Evolutionary conservation across 2,329 filamentous ascomycete species (phyloP), one percentile per base, ranked within the genome.

Genomic region (Epicoccum sorghinum): DNA sequence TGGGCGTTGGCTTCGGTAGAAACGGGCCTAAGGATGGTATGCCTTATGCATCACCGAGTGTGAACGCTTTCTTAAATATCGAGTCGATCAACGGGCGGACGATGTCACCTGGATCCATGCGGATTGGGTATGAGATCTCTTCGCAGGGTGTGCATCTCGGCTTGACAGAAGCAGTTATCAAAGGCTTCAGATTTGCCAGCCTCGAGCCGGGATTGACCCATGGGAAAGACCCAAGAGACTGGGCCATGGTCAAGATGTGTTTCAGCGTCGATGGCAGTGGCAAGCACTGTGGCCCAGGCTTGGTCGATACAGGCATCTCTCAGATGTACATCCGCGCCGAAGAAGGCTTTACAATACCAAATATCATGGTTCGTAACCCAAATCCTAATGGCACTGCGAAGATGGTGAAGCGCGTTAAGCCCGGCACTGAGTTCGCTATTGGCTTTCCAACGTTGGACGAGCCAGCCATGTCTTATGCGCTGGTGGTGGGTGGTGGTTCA

Each of bases 61-160:
- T 65, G 35, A 75, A 76, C 45, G 68, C 73, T 1, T 75, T 74
- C 33, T 41, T 75, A 45, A 76, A 76, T 37, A 57, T 75, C 39
- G 48, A 64, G 13, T 47, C 60, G 4, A 65, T 74, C 36, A 63
- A 73, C 7, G 65, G 62, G 13, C 29, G 53, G 13, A 39, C 43
- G 10, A 9, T 68, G 22, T 46, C 45, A 4, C 32, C 37, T 5
- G 29, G 18, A 4, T 35, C 48, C 1, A 47, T 70, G 45, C 59
- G 60, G 35, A 36, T 59, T 18, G 72, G 72, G 23, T 74, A 72
- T 32, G 61, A 63, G 24, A 52, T 74, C 13, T 72, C 69, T 33
- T 65, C 65, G 7, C 52, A 60, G 30, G 71, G 71, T 7, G 54
- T 73, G 14, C 58, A 67, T 29, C 60, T 74, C 14, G 70, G 70